Percentiles rank a stretch among this genome's conserved stretches.
These are phyloP conservation scores for Penicillium sclerotiorum DNA, from an alignment of 2,329 filamentous ascomycete species.

Conservation along the genomic window DNA sequence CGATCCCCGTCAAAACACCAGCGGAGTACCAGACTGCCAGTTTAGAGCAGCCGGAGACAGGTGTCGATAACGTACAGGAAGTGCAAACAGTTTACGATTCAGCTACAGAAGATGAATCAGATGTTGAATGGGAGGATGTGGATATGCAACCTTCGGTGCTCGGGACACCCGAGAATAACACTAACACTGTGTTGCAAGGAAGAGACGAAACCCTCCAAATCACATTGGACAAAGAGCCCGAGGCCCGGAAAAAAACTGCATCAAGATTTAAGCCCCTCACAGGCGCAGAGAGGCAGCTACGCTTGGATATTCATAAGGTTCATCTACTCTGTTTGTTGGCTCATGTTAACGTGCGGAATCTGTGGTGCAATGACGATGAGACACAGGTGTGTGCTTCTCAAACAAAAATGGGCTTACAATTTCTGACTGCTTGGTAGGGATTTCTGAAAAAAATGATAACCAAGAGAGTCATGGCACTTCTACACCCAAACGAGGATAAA, in stretches of 20 bases:
- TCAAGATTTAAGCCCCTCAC: slow-evolving; percentile 56
- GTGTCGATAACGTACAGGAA: slow-evolving; percentile 10
- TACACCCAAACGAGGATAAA: slow-evolving; percentile 68
- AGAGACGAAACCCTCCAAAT: slow-evolving; percentile 37
- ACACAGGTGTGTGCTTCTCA: slow-evolving; percentile 57
- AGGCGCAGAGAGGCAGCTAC: slow-evolving; percentile 59
- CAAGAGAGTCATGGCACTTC: slow-evolving; percentile 64
- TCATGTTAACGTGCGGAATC: slow-evolving; percentile 76
- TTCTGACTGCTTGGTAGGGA: slow-evolving; percentile 25
- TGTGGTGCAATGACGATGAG: slow-evolving; percentile 79
- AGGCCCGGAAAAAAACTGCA: slow-evolving; percentile 25
- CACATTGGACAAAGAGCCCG: slow-evolving; percentile 38
- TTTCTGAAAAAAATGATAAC: slow-evolving; percentile 66
- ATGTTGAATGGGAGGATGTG: slow-evolving; percentile 67
- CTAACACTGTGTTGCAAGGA: slow-evolving; percentile 14
- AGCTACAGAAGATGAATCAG: slow-evolving; percentile 59
- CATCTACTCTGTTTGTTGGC: slow-evolving; percentile 82
- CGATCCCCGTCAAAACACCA: slow-evolving; percentile 6
- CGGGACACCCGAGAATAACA: slow-evolving; percentile 23
- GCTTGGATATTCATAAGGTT: slow-evolving; percentile 80
- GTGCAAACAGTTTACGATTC: slow-evolving; percentile 41
- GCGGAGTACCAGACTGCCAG: background rate
- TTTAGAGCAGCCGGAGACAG: background rate
- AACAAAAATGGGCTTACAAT: background rate
- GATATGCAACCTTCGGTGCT: slow-evolving; percentile 43